Conservation (phyloP, 2,329 filamentous ascomycete species). For the Aspergillus flavus region DNA sequence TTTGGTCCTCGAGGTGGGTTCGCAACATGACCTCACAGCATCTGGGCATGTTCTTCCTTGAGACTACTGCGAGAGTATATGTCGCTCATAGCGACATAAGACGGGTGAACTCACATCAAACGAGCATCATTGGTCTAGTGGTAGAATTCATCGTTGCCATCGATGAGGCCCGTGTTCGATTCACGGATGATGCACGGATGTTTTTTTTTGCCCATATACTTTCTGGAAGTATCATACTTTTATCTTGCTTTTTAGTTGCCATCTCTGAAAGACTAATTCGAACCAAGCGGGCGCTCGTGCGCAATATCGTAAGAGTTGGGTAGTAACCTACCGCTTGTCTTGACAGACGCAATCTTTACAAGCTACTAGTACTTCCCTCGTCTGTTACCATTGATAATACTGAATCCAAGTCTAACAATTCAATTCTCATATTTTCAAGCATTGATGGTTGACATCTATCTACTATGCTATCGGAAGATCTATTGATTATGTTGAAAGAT, state of each 20-base stretch:
- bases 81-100: background rate
- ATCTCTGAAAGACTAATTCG: background rate
- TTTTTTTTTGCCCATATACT: background rate
- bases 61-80: background rate
- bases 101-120: background rate
- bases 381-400: background rate
- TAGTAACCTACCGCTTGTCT: background rate
- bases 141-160: constrained; percentile 51
- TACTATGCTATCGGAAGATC: constrained; percentile 9
- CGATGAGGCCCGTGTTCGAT: constrained; percentile 52
- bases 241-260: background rate
- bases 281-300: background rate
- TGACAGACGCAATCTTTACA: background rate
- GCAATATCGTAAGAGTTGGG: background rate
- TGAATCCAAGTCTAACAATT: background rate
- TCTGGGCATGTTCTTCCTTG: background rate
- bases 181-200: constrained; percentile 46
- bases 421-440: background rate
- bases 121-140: constrained; percentile 49
- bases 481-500: constrained; percentile 13
- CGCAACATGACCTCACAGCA: too few species aligned
- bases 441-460: constrained; percentile 8
- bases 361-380: background rate
- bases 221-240: background rate
- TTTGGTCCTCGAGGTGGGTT: background rate